Percentiles rank a stretch among this genome's conserved stretches.
These are phyloP conservation scores for Saccharomycopsis phalli DNA, from an alignment of 1,139 yeast genomes.

Conservation along the genomic window DNA sequence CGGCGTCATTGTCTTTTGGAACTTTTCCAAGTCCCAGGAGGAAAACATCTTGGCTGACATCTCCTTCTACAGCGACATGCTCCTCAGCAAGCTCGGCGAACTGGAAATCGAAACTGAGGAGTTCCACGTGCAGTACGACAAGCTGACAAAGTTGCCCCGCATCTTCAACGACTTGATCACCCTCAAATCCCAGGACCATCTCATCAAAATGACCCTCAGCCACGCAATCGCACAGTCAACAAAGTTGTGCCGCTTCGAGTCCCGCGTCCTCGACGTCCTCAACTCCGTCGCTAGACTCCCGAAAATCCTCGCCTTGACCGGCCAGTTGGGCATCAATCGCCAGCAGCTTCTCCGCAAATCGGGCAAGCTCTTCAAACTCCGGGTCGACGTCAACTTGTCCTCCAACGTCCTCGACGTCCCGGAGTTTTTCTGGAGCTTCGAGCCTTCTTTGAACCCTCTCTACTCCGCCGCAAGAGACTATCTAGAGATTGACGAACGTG, in stretches of 20 bases:
- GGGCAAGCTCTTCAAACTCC: conserved; percentile 76
- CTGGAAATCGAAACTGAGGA: conserved; percentile 93
- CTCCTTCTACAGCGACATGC: conserved; percentile 58
- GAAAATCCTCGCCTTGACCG: conserved; percentile 81
- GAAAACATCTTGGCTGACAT: conserved; percentile 89
- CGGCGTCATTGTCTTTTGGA: conserved; percentile 97
- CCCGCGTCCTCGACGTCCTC: conserved; percentile 77
- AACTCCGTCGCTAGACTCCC: conserved; percentile 84
- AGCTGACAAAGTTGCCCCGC: conserved; percentile 72
- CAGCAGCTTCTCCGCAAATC: conserved; percentile 78
- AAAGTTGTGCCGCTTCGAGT: conserved; percentile 81
- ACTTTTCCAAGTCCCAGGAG: conserved; percentile 85
- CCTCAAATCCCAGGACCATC: conserved; percentile 80
- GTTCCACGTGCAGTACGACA: conserved; percentile 85
- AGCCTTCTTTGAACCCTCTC: conserved; percentile 89
- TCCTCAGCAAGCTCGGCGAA: conserved; percentile 72
- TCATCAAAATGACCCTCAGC: conserved; percentile 85
- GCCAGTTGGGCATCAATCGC: conserved; percentile 68
- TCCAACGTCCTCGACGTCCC: conserved; percentile 92
- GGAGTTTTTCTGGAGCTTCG: conserved; percentile 92
- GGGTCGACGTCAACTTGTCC: conserved; percentile 89
- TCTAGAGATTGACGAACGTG: conserved; percentile 88
- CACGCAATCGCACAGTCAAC: conserved; percentile 97
- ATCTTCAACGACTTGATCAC: conserved; percentile 94
- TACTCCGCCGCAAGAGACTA: conserved; percentile 87